phyloP scores from a whole-genome alignment of 176 grass and related monocot genomes.

The Paspalum notatum region DNA sequence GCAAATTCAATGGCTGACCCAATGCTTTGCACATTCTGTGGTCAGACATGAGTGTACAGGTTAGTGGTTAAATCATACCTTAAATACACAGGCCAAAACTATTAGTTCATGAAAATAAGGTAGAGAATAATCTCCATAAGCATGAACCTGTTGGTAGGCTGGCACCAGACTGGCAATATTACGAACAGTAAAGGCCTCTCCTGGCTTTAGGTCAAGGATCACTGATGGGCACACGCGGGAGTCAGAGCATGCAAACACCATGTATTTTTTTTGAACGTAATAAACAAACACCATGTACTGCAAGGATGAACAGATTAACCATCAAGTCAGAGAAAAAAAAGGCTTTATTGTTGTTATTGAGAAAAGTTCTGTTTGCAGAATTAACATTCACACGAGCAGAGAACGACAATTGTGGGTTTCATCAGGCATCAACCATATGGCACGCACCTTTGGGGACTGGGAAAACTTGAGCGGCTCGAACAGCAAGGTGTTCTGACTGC shows the following conservation, averaged over 20 bases:
- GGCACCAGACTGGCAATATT: slow-evolving; percentile 78
- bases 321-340: neutral
- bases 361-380: too few relatives aligned
- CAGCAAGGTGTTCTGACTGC: slow-evolving; percentile 25
- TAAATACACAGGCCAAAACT: slow-evolving; percentile 19
- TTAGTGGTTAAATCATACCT: slow-evolving; percentile 28
- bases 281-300: slow-evolving; percentile 96
- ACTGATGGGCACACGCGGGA: slow-evolving; percentile 82
- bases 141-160: slow-evolving; percentile 52
- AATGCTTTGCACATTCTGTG: slow-evolving; percentile 49
- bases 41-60: neutral
- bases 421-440: neutral
- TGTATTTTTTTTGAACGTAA: too few relatives aligned
- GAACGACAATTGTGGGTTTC: too few relatives aligned
- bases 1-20: slow-evolving; percentile 77
- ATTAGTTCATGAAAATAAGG: slow-evolving; percentile 6
- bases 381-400: too few relatives aligned
- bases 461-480: slow-evolving; percentile 29
- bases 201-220: slow-evolving; percentile 65
- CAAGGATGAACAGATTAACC: slow-evolving; percentile 32
- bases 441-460: slow-evolving; percentile 43
- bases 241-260: slow-evolving; percentile 87
- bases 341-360: too few relatives aligned
- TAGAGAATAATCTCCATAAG: slow-evolving; percentile 28
- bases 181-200: slow-evolving; percentile 79